These are phyloP conservation scores for Tolypocladium cylindrosporum DNA, from an alignment of 2,329 filamentous ascomycete species.

Conservation along the genomic window DNA sequence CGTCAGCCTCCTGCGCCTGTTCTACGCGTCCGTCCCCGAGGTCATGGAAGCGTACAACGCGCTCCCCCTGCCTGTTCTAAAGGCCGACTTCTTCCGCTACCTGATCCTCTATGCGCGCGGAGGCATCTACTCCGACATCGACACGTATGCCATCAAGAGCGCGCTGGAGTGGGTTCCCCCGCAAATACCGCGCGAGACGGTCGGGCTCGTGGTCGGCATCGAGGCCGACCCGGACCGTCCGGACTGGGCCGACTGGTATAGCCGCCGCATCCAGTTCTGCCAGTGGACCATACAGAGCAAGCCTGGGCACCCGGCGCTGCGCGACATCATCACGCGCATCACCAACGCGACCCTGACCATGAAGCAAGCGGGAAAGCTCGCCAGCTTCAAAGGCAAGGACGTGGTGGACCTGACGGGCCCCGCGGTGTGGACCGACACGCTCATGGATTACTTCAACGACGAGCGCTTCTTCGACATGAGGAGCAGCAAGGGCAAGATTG, in stretches of 20 bases:
- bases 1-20: slow-evolving; percentile 67
- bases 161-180: slow-evolving; percentile 81
- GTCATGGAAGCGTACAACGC: slow-evolving; percentile 67
- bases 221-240: slow-evolving; percentile 89
- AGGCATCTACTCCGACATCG: slow-evolving; percentile 79
- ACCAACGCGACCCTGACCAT: slow-evolving; percentile 69
- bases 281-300: slow-evolving; percentile 99
- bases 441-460: slow-evolving; percentile 94
- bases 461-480: slow-evolving; percentile 76
- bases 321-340: slow-evolving; percentile 78
- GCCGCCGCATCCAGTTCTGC: slow-evolving; percentile 91
- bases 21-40: slow-evolving; percentile 76
- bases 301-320: slow-evolving; percentile 82
- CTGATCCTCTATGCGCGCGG: slow-evolving; percentile 53
- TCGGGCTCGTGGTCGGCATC: slow-evolving; percentile 87
- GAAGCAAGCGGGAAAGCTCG: slow-evolving; percentile 58
- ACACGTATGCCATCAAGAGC: slow-evolving; percentile 75
- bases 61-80: slow-evolving; percentile 64
- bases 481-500: slow-evolving; percentile 61
- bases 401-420: slow-evolving; percentile 94
- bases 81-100: slow-evolving; percentile 73
- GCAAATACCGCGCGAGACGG: slow-evolving; percentile 61
- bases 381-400: slow-evolving; percentile 50
- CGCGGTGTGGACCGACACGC: slow-evolving; percentile 83
- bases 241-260: slow-evolving; percentile 96